Evolutionary conservation across 2,329 filamentous ascomycete genomes (phyloP).

Genomic region (Westerdykella sp.): DNA sequence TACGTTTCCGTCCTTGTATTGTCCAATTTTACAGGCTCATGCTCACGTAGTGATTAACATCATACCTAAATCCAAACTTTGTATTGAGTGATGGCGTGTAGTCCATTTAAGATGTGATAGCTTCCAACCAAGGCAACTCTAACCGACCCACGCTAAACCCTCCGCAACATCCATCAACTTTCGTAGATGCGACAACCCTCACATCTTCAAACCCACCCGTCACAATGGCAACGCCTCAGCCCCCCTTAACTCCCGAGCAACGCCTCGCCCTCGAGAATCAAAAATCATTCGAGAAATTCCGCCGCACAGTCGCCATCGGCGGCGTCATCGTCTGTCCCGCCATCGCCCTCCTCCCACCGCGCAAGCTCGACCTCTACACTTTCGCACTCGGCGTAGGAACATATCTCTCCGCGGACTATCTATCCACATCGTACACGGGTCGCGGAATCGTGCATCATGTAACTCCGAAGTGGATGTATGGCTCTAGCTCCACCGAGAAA

Average conservation of each 20-base stretch:
- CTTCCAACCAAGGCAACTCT: background rate
- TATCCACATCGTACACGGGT: constrained; percentile 39
- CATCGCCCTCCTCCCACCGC: constrained; percentile 52
- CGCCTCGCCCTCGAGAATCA: constrained; percentile 29
- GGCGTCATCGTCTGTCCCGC: constrained; percentile 49
- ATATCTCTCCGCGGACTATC: constrained; percentile 46
- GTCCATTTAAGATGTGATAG: background rate
- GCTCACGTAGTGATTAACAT: background rate
- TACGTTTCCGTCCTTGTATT: background rate
- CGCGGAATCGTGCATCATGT: constrained; percentile 34
- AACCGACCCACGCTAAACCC: background rate
- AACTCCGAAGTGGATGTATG: background rate
- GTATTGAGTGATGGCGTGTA: background rate
- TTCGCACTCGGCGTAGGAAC: constrained; percentile 47
- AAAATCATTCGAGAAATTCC: constrained; percentile 23
- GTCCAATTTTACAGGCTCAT: background rate
- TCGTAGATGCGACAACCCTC: background rate
- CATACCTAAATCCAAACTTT: background rate
- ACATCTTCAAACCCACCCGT: background rate
- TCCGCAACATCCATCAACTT: background rate
- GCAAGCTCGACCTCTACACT: constrained; percentile 58
- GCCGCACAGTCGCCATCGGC: constrained; percentile 44
- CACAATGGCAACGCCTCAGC: constrained; percentile 22
- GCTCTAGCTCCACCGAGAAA: constrained; percentile 7
- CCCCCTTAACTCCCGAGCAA: constrained; percentile 28